Percentiles rank a stretch among this genome's conserved stretches.
Evolutionary conservation across 768 basidiomycete species (phyloP).

Genomic region (Boletus insuetus): DNA sequence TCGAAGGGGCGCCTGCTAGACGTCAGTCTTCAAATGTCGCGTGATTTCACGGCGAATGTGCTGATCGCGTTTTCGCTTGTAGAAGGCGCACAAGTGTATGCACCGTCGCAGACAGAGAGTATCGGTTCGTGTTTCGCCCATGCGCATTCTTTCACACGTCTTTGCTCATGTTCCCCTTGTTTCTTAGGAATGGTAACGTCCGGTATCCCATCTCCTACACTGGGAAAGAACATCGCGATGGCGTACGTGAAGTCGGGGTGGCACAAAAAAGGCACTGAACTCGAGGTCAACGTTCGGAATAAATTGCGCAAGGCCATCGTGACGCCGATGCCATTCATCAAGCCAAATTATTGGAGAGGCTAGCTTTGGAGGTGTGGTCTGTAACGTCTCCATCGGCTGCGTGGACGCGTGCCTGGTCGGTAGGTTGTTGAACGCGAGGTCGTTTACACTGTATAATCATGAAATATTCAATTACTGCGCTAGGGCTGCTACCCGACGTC

Average conservation of each 20-base stretch:
- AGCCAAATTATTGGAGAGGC: constrained; percentile 79
- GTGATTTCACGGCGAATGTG: background rate
- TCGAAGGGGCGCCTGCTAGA: constrained; percentile 85
- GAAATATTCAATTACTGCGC: background rate
- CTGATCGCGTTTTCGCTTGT: constrained; percentile 6
- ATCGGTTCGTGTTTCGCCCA: constrained; percentile 49
- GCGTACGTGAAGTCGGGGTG: constrained; percentile 78
- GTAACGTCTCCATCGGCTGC: background rate
- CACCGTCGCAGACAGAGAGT: constrained; percentile 48
- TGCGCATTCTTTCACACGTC: background rate
- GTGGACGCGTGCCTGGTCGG: background rate
- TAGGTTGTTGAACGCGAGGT: background rate
- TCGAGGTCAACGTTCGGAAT: constrained; percentile 81
- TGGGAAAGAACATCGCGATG: constrained; percentile 94
- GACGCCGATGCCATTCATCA: constrained; percentile 85
- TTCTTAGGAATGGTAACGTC: constrained; percentile 72
- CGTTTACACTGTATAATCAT: background rate
- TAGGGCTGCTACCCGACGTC: background rate
- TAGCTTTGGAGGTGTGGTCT: constrained; percentile 2
- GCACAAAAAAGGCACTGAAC: constrained; percentile 88
- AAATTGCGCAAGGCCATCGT: constrained; percentile 74
- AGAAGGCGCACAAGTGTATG: constrained; percentile 80
- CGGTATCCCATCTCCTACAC: constrained; percentile 91
- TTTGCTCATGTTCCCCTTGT: background rate
- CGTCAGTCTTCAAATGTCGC: constrained; percentile 41